Base-by-base conservation (phyloP, 208 protist species). In the Naegleria lovaniensis region DNA sequence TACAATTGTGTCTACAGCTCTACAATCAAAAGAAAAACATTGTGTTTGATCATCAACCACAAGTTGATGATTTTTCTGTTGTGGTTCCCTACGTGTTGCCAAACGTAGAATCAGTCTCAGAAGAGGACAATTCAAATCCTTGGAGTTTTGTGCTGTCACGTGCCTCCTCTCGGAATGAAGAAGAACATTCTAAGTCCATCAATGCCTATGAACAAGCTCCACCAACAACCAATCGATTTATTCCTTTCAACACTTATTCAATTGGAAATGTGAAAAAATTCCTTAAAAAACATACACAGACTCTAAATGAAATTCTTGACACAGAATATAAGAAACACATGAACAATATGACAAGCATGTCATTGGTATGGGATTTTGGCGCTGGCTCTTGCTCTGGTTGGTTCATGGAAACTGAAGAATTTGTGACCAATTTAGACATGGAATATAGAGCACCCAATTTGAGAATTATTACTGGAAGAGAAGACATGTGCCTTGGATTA, bases 331-430 rank as follows among this genome's bases (percentile, higher is more conserved):
- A 67, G 22, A 29, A 15, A 67, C 11, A 13, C 3, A 15, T 13
- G 3, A 67, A 67, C 55, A 67, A 67, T 29, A 2, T 22, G 1
- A 67, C 55, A 19, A 67, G 22, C 22, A 15, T 67, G 11, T 67
- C 55, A 29, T 13, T 88, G 15, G 84, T 58, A 38, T 88, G 84
- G 84, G 84, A 88, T 55, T 88, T 88, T 58, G 84, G 84, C 22
- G 84, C 25, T 59, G 84, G 84, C 51, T 33, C 13, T 39, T 88
- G 84, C 41, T 58, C 13, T 59, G 84, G 84, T 0, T 88, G 84
- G 84, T 88, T 88, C 41, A 51, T 58, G 5, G 84, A 88, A 88
- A 39, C 84, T 59, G 9, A 16, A n/a, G 15, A 88, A 6, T 88
- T 58, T 58, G 39, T 29, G 13, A 58, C 43, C 0, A 29, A 13